Evolutionary conservation across 768 basidiomycete genomes (phyloP).

Genomic region (Collybiopsis luxurians): DNA sequence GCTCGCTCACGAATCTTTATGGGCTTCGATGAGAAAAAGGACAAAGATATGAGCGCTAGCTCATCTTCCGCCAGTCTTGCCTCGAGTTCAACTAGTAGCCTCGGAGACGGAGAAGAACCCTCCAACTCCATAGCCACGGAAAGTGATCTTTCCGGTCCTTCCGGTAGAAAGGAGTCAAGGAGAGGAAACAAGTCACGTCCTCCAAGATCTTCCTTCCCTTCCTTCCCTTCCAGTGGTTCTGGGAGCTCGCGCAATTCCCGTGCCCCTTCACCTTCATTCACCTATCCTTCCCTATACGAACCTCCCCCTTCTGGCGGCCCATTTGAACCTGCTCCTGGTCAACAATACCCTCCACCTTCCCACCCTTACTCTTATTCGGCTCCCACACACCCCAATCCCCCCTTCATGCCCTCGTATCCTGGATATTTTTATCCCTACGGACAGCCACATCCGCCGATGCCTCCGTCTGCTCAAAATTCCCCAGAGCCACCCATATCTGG

Average conservation of each 20-base stretch:
- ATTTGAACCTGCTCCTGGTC: constrained; percentile 44
- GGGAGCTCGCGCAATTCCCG: constrained; percentile 69
- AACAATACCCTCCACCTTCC: constrained; percentile 44
- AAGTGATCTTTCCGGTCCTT: constrained; percentile 71
- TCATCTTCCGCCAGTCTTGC: constrained; percentile 73
- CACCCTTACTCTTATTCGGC: constrained; percentile 53
- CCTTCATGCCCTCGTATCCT: constrained; percentile 39
- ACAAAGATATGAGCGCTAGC: constrained; percentile 71
- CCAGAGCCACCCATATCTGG: constrained; percentile 28
- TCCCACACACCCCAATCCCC: constrained; percentile 32
- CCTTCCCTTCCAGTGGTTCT: constrained; percentile 50
- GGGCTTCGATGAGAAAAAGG: constrained; percentile 73
- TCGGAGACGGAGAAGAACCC: constrained; percentile 66
- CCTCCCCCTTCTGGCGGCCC: constrained; percentile 37
- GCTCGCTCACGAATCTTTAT: constrained; percentile 86
- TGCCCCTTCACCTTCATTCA: constrained; percentile 75
- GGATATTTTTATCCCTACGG: constrained; percentile 37
- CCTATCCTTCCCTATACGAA: constrained; percentile 73
- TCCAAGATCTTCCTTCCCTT: constrained; percentile 48
- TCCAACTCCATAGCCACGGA: constrained; percentile 74
- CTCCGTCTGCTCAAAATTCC: constrained; percentile 24
- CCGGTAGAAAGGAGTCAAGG: constrained; percentile 51
- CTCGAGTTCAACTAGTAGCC: constrained; percentile 66
- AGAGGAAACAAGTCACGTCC: constrained; percentile 55
- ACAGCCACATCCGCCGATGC: constrained; percentile 24